These are phyloP conservation scores for Pyrus communis DNA, from an alignment of 306 rosid genomes.

Conservation along the genomic window DNA sequence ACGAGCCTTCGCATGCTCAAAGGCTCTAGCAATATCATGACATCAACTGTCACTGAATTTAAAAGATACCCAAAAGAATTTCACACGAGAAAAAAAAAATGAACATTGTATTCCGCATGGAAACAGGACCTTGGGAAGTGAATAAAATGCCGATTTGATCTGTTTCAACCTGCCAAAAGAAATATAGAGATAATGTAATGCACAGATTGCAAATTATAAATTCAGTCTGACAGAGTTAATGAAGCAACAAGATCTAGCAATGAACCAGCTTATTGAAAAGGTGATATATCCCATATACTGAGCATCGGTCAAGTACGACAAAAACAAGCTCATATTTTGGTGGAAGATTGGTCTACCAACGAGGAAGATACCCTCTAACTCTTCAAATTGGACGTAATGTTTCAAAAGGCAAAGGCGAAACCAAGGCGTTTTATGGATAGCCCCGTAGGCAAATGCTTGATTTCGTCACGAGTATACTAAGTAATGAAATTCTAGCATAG, in stretches of 20 bases:
- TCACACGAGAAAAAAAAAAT: not conserved
- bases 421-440: too few species aligned
- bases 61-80: not conserved
- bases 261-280: not conserved
- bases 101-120: not conserved
- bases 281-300: not conserved
- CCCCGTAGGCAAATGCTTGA: not conserved
- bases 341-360: not conserved
- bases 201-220: not conserved
- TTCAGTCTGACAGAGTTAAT: not conserved
- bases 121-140: conserved; percentile 55
- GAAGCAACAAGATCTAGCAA: not conserved
- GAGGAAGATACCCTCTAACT: not conserved
- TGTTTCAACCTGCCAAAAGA: conserved; percentile 58
- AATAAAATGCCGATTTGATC: conserved; percentile 85
- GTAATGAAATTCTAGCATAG: not conserved
- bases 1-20: not conserved
- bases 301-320: not conserved
- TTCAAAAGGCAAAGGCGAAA: too few species aligned
- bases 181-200: not conserved
- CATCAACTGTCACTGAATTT: not conserved
- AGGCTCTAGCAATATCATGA: not conserved
- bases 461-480: not conserved
- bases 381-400: not conserved
- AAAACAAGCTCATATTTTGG: not conserved